phyloP scores from a whole-genome alignment of 306 rosid genomes.

The Trifolium subterraneum region DNA sequence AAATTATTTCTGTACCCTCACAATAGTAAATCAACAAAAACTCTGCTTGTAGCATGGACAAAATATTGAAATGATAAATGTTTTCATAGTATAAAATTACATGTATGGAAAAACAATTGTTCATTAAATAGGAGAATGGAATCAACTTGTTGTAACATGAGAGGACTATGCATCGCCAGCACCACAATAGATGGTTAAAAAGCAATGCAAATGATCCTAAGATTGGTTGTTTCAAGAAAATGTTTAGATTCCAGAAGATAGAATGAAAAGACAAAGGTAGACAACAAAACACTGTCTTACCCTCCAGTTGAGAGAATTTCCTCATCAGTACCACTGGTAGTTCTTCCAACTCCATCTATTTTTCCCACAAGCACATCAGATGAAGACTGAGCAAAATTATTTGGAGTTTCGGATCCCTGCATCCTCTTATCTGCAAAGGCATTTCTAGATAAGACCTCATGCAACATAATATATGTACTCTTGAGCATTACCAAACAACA shows the following conservation, averaged over 20 bases:
- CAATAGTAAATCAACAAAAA: slow-evolving; percentile 44
- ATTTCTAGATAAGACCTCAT: slow-evolving; percentile 60
- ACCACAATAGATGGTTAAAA: slow-evolving; percentile 25
- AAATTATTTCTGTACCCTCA: slow-evolving; percentile 71
- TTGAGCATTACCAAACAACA: slow-evolving; percentile 39
- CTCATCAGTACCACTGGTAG: slow-evolving; percentile 40
- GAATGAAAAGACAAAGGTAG: slow-evolving; percentile 18
- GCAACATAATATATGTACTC: slow-evolving; percentile 42
- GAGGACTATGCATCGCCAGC: slow-evolving; percentile 7
- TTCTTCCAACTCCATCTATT: slow-evolving; percentile 44
- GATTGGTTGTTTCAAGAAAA: slow-evolving; percentile 27
- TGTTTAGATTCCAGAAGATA: slow-evolving; percentile 22
- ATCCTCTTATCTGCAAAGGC: slow-evolving; percentile 87
- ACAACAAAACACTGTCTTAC: slow-evolving; percentile 55
- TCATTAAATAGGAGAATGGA: slow-evolving; percentile 21
- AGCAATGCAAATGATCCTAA: slow-evolving; percentile 14
- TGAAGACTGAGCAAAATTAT: slow-evolving; percentile 49
- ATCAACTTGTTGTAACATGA: slow-evolving; percentile 26
- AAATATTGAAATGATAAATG: slow-evolving; percentile 30
- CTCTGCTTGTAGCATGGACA: slow-evolving; percentile 27
- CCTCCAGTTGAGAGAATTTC: slow-evolving; percentile 51
- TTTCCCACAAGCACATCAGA: slow-evolving; percentile 51
- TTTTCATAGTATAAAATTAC: slow-evolving; percentile 33
- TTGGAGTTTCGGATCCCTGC: slow-evolving; percentile 59
- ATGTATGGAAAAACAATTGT: slow-evolving; percentile 15